Evolutionary conservation across 2,329 filamentous ascomycete genomes (phyloP).

Genomic region (Colletotrichum sp.): DNA sequence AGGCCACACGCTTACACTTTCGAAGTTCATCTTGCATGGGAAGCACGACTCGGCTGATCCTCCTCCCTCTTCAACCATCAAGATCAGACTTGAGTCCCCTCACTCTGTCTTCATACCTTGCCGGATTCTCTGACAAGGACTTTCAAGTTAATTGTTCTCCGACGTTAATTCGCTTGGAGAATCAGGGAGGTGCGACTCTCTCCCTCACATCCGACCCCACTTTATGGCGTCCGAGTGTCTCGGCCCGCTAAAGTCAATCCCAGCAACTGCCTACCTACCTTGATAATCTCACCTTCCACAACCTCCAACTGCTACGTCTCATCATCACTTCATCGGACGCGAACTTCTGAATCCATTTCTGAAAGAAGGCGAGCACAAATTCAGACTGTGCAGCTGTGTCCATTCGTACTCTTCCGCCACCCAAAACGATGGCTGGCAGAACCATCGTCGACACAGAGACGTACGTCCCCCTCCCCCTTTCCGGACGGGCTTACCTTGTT

Average conservation of each 20-base stretch:
- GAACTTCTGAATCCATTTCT: background rate
- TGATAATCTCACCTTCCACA: background rate
- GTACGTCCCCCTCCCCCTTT: background rate
- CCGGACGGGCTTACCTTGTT: background rate
- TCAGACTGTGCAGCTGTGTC: accelerated
- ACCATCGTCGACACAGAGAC: background rate
- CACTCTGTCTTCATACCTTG: background rate
- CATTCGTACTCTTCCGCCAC: background rate
- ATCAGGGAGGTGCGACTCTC: background rate
- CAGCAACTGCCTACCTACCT: background rate
- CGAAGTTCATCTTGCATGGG: too few species aligned
- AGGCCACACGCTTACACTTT: too few species aligned
- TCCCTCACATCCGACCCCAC: background rate
- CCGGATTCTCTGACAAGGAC: background rate
- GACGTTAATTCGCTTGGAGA: background rate
- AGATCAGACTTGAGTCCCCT: background rate
- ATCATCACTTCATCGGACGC: background rate
- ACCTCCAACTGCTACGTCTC: background rate
- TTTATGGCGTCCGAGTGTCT: background rate
- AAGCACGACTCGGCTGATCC: background rate
- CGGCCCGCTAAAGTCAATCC: background rate
- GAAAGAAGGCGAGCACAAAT: background rate
- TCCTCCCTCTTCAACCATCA: background rate
- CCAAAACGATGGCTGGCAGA: background rate
- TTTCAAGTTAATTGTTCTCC: background rate